phyloP scores from a whole-genome alignment of 2,329 filamentous ascomycete species.

The Neocucurbitaria cava region DNA sequence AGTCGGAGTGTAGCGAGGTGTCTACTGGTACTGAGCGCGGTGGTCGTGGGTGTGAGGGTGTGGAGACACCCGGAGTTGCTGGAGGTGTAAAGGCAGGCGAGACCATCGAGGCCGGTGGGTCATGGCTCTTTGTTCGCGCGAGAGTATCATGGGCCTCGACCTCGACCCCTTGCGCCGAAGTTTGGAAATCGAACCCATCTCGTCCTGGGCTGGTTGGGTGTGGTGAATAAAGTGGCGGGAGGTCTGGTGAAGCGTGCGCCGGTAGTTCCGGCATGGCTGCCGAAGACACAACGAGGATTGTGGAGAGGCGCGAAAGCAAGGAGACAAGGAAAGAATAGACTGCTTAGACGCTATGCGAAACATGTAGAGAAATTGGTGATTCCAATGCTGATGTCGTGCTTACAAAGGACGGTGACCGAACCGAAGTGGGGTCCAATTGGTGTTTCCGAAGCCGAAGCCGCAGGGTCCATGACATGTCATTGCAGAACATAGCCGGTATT shows the following conservation, averaged over 20 bases:
- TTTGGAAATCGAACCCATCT: constrained; percentile 47
- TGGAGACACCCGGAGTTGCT: constrained; percentile 43
- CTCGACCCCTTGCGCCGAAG: constrained; percentile 20
- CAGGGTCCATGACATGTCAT: constrained; percentile 11
- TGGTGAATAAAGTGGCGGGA: constrained; percentile 62
- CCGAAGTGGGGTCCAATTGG: constrained; percentile 2
- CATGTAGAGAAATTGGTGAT: background rate
- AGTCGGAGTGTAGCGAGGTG: constrained; percentile 36
- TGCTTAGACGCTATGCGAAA: constrained; percentile 5
- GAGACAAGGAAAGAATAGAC: background rate
- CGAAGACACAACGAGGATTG: background rate
- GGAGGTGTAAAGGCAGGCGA: constrained; percentile 56
- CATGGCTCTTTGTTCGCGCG: constrained; percentile 13
- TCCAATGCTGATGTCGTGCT: background rate
- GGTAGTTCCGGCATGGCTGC: constrained; percentile 61
- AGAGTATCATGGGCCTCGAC: constrained; percentile 24
- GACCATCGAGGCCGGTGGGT: constrained; percentile 52
- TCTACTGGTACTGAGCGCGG: constrained; percentile 54
- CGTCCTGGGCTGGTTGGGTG: constrained; percentile 53
- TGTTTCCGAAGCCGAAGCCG: constrained; percentile 19
- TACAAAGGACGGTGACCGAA: background rate
- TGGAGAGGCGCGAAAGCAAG: background rate
- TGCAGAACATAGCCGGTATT: constrained; percentile 31
- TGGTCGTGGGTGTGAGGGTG: constrained; percentile 43
- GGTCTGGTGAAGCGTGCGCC: constrained; percentile 60